phyloP scores from a whole-genome alignment of 2,329 filamentous ascomycete species.

The Penicillium italicum region DNA sequence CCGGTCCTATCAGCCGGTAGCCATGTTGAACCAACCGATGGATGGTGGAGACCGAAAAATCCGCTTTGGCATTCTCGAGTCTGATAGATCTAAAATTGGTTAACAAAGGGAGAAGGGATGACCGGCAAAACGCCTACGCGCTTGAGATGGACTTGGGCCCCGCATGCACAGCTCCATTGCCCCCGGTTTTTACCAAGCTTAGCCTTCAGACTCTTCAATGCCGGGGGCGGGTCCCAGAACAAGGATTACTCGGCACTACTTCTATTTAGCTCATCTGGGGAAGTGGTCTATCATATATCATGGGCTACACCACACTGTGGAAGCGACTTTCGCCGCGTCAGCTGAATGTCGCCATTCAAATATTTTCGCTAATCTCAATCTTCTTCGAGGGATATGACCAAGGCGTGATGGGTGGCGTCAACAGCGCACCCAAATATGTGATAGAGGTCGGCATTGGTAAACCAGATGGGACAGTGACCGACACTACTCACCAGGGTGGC shows the following conservation, averaged over 20 bases:
- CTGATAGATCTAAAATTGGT: neutral
- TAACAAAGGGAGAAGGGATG: slow-evolving; percentile 4
- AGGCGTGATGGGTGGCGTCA: slow-evolving; percentile 54
- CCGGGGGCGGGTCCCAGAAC: slow-evolving; percentile 16
- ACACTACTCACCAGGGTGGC: slow-evolving; percentile 51
- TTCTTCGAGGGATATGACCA: slow-evolving; percentile 52
- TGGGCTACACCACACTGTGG: slow-evolving; percentile 45
- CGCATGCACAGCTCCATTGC: neutral
- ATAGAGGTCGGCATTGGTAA: slow-evolving; percentile 45
- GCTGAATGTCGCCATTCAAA: slow-evolving; percentile 40
- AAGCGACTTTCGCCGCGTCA: slow-evolving; percentile 42
- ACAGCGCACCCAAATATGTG: slow-evolving; percentile 39
- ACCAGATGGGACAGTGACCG: slow-evolving; percentile 46
- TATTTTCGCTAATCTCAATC: slow-evolving; percentile 34
- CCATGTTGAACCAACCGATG: neutral
- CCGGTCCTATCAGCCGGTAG: neutral
- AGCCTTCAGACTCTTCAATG: neutral
- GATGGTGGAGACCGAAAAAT: slow-evolving; percentile 4
- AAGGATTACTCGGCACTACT: neutral
- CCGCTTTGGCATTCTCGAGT: neutral
- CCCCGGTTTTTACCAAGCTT: neutral
- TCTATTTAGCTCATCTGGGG: neutral
- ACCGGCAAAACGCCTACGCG: slow-evolving; percentile 22
- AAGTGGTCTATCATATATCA: slow-evolving; percentile 7
- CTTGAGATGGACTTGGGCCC: slow-evolving; percentile 10